Evolutionary conservation across 257 asterid species (phyloP).

Genomic region (Plantago ovata): DNA sequence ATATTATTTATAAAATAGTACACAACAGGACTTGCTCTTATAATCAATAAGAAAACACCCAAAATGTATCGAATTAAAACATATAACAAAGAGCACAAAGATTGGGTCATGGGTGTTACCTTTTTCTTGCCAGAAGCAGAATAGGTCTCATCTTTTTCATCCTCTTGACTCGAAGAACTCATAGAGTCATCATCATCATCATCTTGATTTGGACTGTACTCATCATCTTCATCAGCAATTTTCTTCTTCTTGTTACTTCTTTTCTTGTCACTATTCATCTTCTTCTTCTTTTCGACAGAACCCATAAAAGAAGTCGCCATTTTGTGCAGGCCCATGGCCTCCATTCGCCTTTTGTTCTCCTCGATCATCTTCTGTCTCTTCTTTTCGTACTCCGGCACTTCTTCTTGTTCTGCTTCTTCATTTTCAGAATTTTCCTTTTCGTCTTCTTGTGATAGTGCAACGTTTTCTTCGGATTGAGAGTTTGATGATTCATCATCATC

Average conservation of each 20-base stretch:
- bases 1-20: no score
- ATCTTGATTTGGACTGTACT: slow-evolving; percentile 57
- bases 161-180: slow-evolving; percentile 51
- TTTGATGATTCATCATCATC: slow-evolving; percentile 24
- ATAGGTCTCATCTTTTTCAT: slow-evolving; percentile 36
- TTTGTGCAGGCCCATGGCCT: slow-evolving; percentile 76
- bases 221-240: slow-evolving; percentile 69
- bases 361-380: slow-evolving; percentile 77
- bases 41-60: no score
- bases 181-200: slow-evolving; percentile 39
- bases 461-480: slow-evolving; percentile 36
- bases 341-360: slow-evolving; percentile 78
- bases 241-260: slow-evolving; percentile 61
- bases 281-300: slow-evolving; percentile 40
- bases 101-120: slow-evolving; percentile 27
- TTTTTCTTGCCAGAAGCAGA: slow-evolving; percentile 39
- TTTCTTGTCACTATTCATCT: slow-evolving; percentile 12
- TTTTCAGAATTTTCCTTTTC: slow-evolving; percentile 14
- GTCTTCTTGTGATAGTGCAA: slow-evolving; percentile 36
- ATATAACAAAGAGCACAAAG: not conserved
- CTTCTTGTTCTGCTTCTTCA: slow-evolving; percentile 24
- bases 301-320: slow-evolving; percentile 53
- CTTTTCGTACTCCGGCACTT: slow-evolving; percentile 54
- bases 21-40: no score
- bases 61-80: not conserved